These are phyloP conservation scores for Nannizzia gypsea DNA, from an alignment of 2,329 filamentous ascomycete species.

Conservation along the genomic window DNA sequence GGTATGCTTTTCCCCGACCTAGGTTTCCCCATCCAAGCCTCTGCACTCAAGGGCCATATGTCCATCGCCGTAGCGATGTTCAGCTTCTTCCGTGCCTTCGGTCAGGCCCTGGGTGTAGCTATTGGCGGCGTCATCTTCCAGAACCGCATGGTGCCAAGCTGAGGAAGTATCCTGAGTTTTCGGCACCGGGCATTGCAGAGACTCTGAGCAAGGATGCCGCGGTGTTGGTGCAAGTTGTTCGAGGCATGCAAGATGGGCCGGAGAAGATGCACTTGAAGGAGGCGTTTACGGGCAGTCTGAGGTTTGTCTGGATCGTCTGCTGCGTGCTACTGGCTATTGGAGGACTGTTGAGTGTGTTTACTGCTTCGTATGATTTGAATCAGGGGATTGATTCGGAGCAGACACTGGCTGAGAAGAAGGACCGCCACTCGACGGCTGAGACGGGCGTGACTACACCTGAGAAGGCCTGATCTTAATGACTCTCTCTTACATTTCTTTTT, in stretches of 20 bases:
- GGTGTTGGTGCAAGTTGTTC: slow-evolving; percentile 48
- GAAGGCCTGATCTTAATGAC: neutral
- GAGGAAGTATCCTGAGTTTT: slow-evolving; percentile 37
- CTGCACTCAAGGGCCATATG: slow-evolving; percentile 45
- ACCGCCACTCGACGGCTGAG: neutral
- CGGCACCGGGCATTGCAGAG: slow-evolving; percentile 29
- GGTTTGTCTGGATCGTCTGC: slow-evolving; percentile 46
- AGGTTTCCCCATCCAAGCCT: slow-evolving; percentile 52
- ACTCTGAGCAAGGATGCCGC: slow-evolving; percentile 48
- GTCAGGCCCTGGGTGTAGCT: slow-evolving; percentile 54
- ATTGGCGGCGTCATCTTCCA: slow-evolving; percentile 59
- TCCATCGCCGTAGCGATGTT: slow-evolving; percentile 54
- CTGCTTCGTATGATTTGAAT: slow-evolving; percentile 41
- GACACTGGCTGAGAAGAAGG: slow-evolving; percentile 33
- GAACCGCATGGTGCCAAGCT: slow-evolving; percentile 49
- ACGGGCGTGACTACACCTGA: neutral
- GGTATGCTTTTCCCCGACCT: slow-evolving; percentile 56
- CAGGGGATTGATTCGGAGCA: slow-evolving; percentile 39
- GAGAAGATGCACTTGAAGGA: slow-evolving; percentile 37
- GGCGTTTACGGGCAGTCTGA: slow-evolving; percentile 44
- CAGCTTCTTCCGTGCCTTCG: slow-evolving; percentile 54
- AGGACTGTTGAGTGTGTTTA: slow-evolving; percentile 42
- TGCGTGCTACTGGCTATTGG: slow-evolving; percentile 42
- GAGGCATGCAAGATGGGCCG: slow-evolving; percentile 37
- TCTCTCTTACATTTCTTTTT: neutral